Base-by-base conservation (phyloP, 768 basidiomycete genomes). In the Rhizopogon sp. region DNA sequence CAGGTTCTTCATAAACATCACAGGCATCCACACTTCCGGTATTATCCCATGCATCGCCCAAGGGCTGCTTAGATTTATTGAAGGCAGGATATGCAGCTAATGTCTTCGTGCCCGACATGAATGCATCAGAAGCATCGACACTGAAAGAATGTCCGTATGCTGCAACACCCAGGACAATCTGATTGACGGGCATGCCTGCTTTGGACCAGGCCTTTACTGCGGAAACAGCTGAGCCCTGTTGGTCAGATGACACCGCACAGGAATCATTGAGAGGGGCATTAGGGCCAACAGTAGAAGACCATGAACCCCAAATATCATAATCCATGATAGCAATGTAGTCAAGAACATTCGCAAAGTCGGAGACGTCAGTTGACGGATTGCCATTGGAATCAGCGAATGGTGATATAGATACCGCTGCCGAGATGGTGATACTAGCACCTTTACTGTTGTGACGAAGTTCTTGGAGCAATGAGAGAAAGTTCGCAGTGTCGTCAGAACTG, bases 81-180 rank as follows among this genome's bases (percentile, higher is more conserved):
- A 84, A 90, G 0, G 71, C 44, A 2, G 85, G 82, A 67, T 78
- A 87, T 14, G 75, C 37, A n/a, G 71, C 70, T 29, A 87, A 65
- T 7, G 61, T 61, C 31, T 17, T 47, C 8, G 64, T 71, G 14
- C 54, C 54, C 8, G 62, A 50, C 49, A 63, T 57, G 33, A 47
- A 47, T 16, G 66, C 63, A 3, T 63, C 57, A 28, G 66, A 65
- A 13, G 61, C 59, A 13, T 57, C n/a, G 11, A 70, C 70, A 0
- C 35, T 66, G 75, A 74, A 94, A 17, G 89, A 83, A 71, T 92
- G 92, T 0, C 90, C 91, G 69, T 92, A 96, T 10, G 86, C 74
- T 11, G 93, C 82, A 1, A 96, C 84, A 50, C 93, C 95, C 6
- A 98, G 81, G 31, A 93, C 82, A 54, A 96, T 85, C 72, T 88